Conservation (phyloP, 495 filamentous ascomycete species). For the Thermothielavioides terrestris region DNA sequence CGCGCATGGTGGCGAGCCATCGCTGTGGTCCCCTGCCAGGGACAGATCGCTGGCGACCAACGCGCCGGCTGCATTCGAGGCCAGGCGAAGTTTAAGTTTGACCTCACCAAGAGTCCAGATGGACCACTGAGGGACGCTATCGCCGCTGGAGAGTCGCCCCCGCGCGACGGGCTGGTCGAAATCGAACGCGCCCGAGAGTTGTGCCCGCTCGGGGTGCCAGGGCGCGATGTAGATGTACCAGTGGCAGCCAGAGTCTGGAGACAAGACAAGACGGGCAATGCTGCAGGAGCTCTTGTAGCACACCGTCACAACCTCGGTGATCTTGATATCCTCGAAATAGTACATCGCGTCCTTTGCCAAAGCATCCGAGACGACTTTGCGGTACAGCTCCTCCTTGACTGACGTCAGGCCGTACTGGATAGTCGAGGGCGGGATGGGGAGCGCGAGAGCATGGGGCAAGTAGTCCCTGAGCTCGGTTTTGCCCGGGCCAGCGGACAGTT, state of each 20-base stretch:
- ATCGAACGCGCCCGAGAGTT: slow-evolving; percentile 10
- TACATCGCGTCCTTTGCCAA: slow-evolving; percentile 6
- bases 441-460: not conserved
- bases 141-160: not conserved
- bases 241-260: slow-evolving; percentile 1
- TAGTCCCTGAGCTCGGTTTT: not conserved
- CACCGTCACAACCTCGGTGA: slow-evolving; percentile 28
- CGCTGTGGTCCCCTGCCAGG: not conserved
- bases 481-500: slow-evolving; percentile 2
- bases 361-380: not conserved
- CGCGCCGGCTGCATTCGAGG: not conserved
- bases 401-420: not conserved
- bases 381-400: not conserved
- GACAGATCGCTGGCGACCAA: not conserved
- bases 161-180: slow-evolving; percentile 46
- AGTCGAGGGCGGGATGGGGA: not conserved
- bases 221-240: slow-evolving; percentile 29
- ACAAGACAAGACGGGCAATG: slow-evolving; percentile 30
- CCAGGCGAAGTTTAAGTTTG: slow-evolving; percentile 25
- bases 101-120: slow-evolving; percentile 24
- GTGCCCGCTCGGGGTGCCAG: not conserved
- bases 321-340: slow-evolving; percentile 25
- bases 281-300: slow-evolving; percentile 21
- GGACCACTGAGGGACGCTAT: slow-evolving; percentile 11
- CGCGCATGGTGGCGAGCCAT: not conserved